These are phyloP conservation scores for Phlebiopsis gigantea DNA, from an alignment of 768 basidiomycete species.

Conservation along the genomic window DNA sequence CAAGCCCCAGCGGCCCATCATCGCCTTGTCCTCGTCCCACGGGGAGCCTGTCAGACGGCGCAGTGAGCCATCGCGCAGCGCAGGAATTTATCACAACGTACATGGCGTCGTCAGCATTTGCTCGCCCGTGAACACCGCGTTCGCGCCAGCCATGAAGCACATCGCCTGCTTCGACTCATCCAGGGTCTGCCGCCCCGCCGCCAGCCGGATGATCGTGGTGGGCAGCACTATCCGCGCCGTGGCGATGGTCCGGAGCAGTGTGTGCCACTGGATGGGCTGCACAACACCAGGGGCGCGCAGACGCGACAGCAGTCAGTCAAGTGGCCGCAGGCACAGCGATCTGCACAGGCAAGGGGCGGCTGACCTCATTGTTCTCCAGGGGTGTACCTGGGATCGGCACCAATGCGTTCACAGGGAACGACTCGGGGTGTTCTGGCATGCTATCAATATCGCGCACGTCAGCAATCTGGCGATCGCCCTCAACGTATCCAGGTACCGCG, in stretches of 20 bases:
- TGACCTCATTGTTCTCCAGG: conserved; percentile 82
- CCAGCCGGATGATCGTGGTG: conserved; percentile 88
- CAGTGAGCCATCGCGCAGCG: conserved; percentile 1
- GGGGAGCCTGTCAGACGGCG: conserved; percentile 65
- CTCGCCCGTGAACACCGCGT: conserved; percentile 98
- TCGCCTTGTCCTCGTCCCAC: conserved; percentile 96
- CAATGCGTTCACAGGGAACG: conserved; percentile 96
- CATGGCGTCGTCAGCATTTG: conserved; percentile 97
- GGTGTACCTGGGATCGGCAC: conserved; percentile 96
- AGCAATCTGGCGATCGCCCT: conserved; percentile 2
- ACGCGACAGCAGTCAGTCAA: neutral
- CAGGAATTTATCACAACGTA: conserved; percentile 33
- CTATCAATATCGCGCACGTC: conserved; percentile 39
- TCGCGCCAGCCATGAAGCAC: conserved; percentile 98
- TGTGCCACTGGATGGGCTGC: conserved; percentile 77
- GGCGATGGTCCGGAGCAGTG: conserved; percentile 88
- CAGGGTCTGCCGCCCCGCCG: conserved; percentile 88
- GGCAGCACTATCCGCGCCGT: conserved; percentile 93
- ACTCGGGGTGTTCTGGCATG: conserved; percentile 96
- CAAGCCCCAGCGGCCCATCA: conserved; percentile 92
- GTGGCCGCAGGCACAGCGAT: neutral
- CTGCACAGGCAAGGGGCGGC: conserved; percentile 12
- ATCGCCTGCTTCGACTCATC: conserved; percentile 91
- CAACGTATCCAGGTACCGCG: neutral
- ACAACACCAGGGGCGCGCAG: neutral